Evolutionary conservation across 2,329 filamentous ascomycete species (phyloP), one percentile per base, ranked within the genome.

Genomic region (Aspergillus sp.): DNA sequence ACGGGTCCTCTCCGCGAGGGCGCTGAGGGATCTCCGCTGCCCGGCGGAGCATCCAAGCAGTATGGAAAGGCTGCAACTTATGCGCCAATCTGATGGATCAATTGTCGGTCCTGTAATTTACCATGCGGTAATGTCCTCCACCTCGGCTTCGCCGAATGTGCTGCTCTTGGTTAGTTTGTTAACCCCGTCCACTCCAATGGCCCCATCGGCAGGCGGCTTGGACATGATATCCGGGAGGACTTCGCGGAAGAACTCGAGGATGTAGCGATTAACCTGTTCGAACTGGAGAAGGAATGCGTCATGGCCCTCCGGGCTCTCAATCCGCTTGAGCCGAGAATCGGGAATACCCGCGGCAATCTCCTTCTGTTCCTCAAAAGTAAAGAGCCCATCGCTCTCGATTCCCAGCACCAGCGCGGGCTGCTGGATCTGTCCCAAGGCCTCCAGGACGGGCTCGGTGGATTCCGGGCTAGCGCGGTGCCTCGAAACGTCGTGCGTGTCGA

Each of bases 251-350:
- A 99, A 99, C 2, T 83, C 83, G 16, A 97, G 75, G 46, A 97
- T 85, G 68, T 96, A 90, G 29, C 78, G 81, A 73, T 99, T 99
- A 54, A 97, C 94, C 74, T 97, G 93, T 76, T 97, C 91, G 67
- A 99, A 99, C 72, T 99, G 93, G 50, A 99, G 76, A 64, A 99
- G 74, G 71, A 99, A 99, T 0, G 94, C 94, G 71, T 99, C 94
- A 65, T 99, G 94, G 1, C 94, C 94, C 69, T 99, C 94, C 0
- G 91, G 88, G 55, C 89, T 95, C 65, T 97, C 91, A 54, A 99
- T 99, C 44, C 86, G 90, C 71, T 91, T 86, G 21, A 99, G 76
- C 10, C 84, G 82, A 1, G 89, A 86, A 62, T 93, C 79, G 3
- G 87, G 87, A 57, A 97, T 91, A 54, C 88, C 84, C 32, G 86